Percentiles rank a stretch among this genome's conserved stretches.
phyloP scores from a whole-genome alignment of 345 rosid species.

The Stellera chamaejasme region DNA sequence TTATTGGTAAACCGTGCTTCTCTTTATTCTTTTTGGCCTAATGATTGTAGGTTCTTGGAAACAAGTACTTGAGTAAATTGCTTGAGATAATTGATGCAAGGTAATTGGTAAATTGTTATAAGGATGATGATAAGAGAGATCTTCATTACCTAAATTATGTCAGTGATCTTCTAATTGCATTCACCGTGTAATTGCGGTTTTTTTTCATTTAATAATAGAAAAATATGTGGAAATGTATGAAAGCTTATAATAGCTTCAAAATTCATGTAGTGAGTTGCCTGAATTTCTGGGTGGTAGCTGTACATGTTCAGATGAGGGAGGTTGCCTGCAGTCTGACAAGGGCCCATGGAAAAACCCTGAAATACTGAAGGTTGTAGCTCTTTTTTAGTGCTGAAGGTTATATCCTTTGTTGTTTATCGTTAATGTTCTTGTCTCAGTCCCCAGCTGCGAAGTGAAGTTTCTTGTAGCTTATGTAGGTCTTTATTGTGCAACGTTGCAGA shows the following conservation, averaged over 20 bases:
- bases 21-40: neutral
- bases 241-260: neutral
- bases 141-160: no score
- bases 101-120: slow-evolving; percentile 23
- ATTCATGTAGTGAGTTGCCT: slow-evolving; percentile 74
- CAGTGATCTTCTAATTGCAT: no score
- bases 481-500: slow-evolving; percentile 32
- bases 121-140: no score
- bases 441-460: no score
- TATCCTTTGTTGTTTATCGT: neutral
- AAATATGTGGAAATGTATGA: neutral
- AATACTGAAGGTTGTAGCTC: slow-evolving; percentile 43
- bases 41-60: slow-evolving; percentile 76
- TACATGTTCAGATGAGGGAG: slow-evolving; percentile 80
- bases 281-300: slow-evolving; percentile 87
- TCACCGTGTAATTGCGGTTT: neutral
- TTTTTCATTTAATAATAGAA: neutral
- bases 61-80: slow-evolving; percentile 77
- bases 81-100: slow-evolving; percentile 84
- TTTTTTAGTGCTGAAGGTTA: slow-evolving; percentile 36
- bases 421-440: no score
- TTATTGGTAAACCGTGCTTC: no score
- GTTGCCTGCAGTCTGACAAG: slow-evolving; percentile 93
- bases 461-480: slow-evolving; percentile 6
- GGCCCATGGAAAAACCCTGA: slow-evolving; percentile 98